phyloP scores from a whole-genome alignment of 257 asterid species.

The Solanum stenotomum region DNA sequence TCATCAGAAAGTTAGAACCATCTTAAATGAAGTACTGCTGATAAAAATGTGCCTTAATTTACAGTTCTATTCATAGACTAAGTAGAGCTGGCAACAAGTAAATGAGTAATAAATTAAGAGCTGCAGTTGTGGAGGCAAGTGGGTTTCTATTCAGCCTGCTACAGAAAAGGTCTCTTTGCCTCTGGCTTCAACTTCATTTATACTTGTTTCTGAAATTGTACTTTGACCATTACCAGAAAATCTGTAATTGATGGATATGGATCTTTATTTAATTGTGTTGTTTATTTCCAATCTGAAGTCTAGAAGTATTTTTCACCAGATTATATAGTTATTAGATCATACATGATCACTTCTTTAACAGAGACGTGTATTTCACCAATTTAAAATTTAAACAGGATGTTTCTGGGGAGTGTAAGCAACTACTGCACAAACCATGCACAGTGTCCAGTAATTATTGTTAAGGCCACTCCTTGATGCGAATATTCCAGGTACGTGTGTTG shows the following conservation, averaged over 20 bases:
- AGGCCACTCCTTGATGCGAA: neutral
- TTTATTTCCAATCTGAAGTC: neutral
- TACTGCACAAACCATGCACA: slow-evolving; percentile 37
- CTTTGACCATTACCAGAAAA: neutral
- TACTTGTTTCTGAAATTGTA: neutral
- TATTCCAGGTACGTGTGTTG: neutral
- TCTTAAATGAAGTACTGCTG: neutral
- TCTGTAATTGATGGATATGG: neutral
- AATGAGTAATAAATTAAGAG: neutral
- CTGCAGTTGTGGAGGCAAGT: neutral
- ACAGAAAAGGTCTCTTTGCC: neutral
- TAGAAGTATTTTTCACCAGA: neutral
- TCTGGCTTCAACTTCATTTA: neutral
- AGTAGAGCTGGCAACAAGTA: neutral
- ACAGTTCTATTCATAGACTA: neutral
- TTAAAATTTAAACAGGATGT: slow-evolving; percentile 28
- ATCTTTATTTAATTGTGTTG: neutral
- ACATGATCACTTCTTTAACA: neutral
- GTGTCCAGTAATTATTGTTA: slow-evolving; percentile 43
- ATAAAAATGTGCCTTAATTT: neutral
- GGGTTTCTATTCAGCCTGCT: neutral
- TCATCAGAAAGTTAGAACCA: neutral
- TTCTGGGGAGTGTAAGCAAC: slow-evolving; percentile 46
- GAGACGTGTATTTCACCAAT: neutral
- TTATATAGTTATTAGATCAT: neutral